Evolutionary conservation across 305 asterid genomes (phyloP), one percentile per base, ranked within the genome.

Genomic region (Lippia alba): DNA sequence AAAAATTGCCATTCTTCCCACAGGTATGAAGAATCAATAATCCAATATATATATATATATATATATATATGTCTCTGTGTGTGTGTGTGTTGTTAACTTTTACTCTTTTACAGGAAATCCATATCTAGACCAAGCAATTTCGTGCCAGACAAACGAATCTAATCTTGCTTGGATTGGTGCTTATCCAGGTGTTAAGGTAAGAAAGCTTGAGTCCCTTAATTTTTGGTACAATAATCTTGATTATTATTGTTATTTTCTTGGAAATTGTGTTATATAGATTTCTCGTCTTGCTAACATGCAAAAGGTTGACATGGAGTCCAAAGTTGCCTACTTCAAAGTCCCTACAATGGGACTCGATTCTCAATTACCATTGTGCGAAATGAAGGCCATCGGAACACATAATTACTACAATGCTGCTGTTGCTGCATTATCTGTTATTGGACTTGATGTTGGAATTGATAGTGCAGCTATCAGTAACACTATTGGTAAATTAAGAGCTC

Each of bases 151-250:
- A 24, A 64, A 71, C 33, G 79, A 69, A 33, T 63, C 67, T 49
- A 63, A 70, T 56, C 48, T 62, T 73, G 76, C 81, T 57, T 66
- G 86, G 86, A 79, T 81, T 20, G 86, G 83, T 56, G 64, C 72
- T 75, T 56, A 45, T 54, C 81, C 83, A 56, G 86, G 86, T 57
- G 58, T 81, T 64, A 69, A 63, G 50, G 84, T 80, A 73, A 73
- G 79, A 6, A 50, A 1, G 9, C 36, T 57, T 62, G 45, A n/a
- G 45, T 12, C 8, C 56, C 56, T 32, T 34, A 15, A 40, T 12
- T 65, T 24, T 48, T 64, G 49, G 36, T 56, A 46, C 24, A 30
- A 9, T 36, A 36, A 36, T 36, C 41, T 36, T 36, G 6, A 5
- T 36, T 36, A 36, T 36, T 36, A 36, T 36, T 36, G 8, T 36